A percentile compares a stretch with the other conserved stretches of the same genome.
Conservation (phyloP, 129 eudicot genomes). For the Solidago caesia region DNA sequence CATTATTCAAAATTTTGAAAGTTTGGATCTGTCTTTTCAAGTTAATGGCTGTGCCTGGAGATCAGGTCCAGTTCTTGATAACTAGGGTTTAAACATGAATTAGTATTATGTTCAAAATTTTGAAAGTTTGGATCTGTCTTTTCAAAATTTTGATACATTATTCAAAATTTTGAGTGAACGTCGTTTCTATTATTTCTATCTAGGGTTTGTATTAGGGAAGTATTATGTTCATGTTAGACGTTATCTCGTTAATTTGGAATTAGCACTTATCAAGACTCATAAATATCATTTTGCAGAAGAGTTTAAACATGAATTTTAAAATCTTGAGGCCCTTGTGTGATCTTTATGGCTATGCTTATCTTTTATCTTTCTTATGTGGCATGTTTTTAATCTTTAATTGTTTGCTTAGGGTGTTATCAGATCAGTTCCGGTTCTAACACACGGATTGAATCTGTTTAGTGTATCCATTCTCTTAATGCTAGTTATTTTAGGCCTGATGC, state of each 20-base stretch:
- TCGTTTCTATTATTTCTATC: conserved; percentile 7
- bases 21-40: no score
- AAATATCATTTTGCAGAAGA: conserved; percentile 29
- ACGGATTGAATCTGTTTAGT: neutral
- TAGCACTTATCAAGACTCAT: conserved; percentile 23
- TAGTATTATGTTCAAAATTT: no score
- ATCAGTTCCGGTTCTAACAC: conserved; percentile 3
- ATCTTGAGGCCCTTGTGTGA: conserved; percentile 13
- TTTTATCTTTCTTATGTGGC: neutral
- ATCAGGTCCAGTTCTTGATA: no score
- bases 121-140: no score
- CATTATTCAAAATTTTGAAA: no score
- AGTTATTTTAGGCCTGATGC: no score
- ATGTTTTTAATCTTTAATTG: conserved; percentile 22
- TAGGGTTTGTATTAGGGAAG: conserved; percentile 24
- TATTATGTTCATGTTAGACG: conserved; percentile 13
- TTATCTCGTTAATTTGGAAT: conserved; percentile 22
- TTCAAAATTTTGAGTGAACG: neutral
- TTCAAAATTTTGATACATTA: no score
- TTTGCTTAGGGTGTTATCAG: conserved; percentile 14
- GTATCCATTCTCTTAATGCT: no score
- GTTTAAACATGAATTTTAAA: conserved; percentile 22
- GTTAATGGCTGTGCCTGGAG: no score
- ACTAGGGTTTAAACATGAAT: no score
- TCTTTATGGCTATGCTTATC: conserved; percentile 19